Conservation (phyloP, 2,329 filamentous ascomycete genomes). For the Karstenula rhodostoma region DNA sequence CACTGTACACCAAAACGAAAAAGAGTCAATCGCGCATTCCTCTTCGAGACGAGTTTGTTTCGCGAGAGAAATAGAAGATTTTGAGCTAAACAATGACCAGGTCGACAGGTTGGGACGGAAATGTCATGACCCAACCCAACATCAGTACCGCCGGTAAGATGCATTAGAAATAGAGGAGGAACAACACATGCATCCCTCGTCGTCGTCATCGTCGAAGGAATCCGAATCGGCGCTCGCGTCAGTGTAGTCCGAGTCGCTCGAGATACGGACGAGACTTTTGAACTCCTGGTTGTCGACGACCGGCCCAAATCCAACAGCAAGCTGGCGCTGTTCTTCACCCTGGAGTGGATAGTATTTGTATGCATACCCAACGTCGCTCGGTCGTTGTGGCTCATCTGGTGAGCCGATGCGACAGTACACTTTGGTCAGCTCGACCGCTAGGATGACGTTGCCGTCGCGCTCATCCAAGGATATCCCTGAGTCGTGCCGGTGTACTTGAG, state of each 20-base stretch:
- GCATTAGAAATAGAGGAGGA: slow-evolving; percentile 28
- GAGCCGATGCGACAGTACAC: slow-evolving; percentile 36
- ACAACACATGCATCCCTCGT: slow-evolving; percentile 24
- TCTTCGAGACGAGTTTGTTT: too few species aligned
- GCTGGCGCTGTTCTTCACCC: slow-evolving; percentile 28
- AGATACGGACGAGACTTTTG: slow-evolving; percentile 30
- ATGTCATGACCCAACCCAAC: not conserved
- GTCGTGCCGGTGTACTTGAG: slow-evolving; percentile 32
- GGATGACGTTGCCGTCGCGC: slow-evolving; percentile 20
- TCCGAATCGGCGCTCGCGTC: slow-evolving; percentile 23
- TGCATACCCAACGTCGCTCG: slow-evolving; percentile 36
- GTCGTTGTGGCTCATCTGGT: slow-evolving; percentile 34
- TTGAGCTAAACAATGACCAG: too few species aligned
- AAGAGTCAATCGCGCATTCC: too few species aligned
- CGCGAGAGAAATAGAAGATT: too few species aligned
- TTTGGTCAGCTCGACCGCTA: slow-evolving; percentile 35
- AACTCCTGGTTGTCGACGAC: slow-evolving; percentile 28
- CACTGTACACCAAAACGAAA: too few species aligned
- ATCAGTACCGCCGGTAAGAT: slow-evolving; percentile 6
- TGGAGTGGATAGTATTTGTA: slow-evolving; percentile 39
- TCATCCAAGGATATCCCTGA: slow-evolving; percentile 26
- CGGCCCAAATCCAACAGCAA: slow-evolving; percentile 41
- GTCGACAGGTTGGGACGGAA: slow-evolving; percentile 14
- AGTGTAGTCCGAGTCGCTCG: slow-evolving; percentile 25
- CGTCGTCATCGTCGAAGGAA: slow-evolving; percentile 21